These are phyloP conservation scores for Trichosporon sp. DNA, from an alignment of 1,284 basidiomycete species.

Conservation along the genomic window DNA sequence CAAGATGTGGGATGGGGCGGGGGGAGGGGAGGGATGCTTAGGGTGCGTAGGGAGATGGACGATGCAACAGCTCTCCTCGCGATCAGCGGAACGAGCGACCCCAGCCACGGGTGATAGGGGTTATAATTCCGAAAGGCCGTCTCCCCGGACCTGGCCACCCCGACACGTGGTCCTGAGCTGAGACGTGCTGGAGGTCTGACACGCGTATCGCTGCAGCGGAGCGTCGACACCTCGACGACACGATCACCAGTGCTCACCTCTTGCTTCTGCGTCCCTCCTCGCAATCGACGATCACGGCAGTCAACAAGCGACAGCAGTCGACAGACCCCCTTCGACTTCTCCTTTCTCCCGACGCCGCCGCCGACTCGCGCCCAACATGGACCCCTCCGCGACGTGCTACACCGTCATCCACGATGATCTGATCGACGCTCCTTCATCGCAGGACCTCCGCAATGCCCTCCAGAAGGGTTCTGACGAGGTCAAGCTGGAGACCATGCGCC, in stretches of 20 bases:
- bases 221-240: constrained; percentile 9
- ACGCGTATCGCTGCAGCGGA: constrained; percentile 17
- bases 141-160: neutral
- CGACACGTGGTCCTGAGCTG: constrained; percentile 2
- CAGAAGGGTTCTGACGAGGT: constrained; percentile 93
- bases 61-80: constrained; percentile 13
- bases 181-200: constrained; percentile 17
- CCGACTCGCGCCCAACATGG: constrained; percentile 45
- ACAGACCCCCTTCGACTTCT: neutral
- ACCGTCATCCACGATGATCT: constrained; percentile 80
- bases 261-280: constrained; percentile 5
- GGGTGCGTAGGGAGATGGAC: constrained; percentile 19
- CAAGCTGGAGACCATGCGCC: constrained; percentile 94
- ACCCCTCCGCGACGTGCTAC: constrained; percentile 66
- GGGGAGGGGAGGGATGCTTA: constrained; percentile 21
- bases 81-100: constrained; percentile 10
- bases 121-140: constrained; percentile 12
- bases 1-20: constrained; percentile 3
- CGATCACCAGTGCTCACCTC: constrained; percentile 2
- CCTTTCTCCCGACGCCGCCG: constrained; percentile 16
- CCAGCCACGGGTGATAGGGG: constrained; percentile 10
- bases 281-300: neutral
- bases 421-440: constrained; percentile 70
- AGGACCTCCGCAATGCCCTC: constrained; percentile 81
- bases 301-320: constrained; percentile 18